Conservation (phyloP, 805 yeast genomes). For the Spencermartinsiella europaea region DNA sequence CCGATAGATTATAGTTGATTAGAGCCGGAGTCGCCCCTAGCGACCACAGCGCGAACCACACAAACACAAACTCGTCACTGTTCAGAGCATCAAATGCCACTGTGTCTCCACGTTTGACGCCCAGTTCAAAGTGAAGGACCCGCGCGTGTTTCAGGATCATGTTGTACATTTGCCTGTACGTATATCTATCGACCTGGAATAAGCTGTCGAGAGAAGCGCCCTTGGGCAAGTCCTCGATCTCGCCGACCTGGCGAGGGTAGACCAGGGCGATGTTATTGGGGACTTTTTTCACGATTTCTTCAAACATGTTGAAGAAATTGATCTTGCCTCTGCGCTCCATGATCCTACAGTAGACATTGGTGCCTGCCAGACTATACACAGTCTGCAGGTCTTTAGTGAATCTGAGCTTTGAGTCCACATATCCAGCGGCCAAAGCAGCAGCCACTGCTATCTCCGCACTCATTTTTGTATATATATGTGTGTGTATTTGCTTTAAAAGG, state of each 20-base stretch:
- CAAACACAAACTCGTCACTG: slow-evolving; percentile 71
- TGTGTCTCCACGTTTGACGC: slow-evolving; percentile 59
- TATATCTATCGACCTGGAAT: slow-evolving; percentile 56
- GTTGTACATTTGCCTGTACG: slow-evolving; percentile 65
- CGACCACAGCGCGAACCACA: slow-evolving; percentile 88
- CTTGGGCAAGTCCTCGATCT: slow-evolving; percentile 31
- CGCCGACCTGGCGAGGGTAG: slow-evolving; percentile 42
- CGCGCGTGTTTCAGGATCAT: slow-evolving; percentile 61
- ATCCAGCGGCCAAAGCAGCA: slow-evolving; percentile 33
- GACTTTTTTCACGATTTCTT: slow-evolving; percentile 43
- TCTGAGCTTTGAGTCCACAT: slow-evolving; percentile 44
- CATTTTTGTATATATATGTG: too few relatives aligned
- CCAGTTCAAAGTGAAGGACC: slow-evolving; percentile 57
- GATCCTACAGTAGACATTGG: slow-evolving; percentile 37
- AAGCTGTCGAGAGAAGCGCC: slow-evolving; percentile 16
- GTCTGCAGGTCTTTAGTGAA: slow-evolving; percentile 51
- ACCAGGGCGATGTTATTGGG: slow-evolving; percentile 57
- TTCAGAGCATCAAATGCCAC: slow-evolving; percentile 76
- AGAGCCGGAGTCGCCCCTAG: slow-evolving; percentile 88
- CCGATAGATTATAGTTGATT: slow-evolving; percentile 71
- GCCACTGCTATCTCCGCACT: slow-evolving; percentile 15
- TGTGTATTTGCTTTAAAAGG: too few relatives aligned
- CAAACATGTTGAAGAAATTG: slow-evolving; percentile 69
- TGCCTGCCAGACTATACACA: slow-evolving; percentile 37
- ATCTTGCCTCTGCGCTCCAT: slow-evolving; percentile 35